Evolutionary conservation across 129 eudicot species (phyloP), one percentile per base, ranked within the genome.

Genomic region (Solidago caesia): DNA sequence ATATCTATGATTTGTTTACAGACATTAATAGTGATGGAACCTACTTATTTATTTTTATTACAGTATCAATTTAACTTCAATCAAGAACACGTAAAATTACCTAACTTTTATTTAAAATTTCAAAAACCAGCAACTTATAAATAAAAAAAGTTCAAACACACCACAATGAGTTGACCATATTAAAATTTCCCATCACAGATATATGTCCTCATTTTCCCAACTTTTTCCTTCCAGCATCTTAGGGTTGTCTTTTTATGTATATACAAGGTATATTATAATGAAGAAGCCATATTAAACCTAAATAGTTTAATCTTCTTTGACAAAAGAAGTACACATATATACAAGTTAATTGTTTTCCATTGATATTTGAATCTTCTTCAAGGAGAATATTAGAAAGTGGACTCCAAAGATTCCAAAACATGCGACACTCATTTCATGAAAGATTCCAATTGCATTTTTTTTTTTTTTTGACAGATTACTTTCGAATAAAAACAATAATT

Each of bases 171-270:
- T 71, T 71, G 75, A 71, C 75, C 47, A 16, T 71, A 41, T 39
- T 71, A 64, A 71, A 56, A 56, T 16, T n/a, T 55, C 39, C n/a
- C 39, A 39, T n/a, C 64, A 39, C 14, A 8, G 8, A 11, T 43
- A 39, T 39, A 15, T 71, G 43, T 71, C 66, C 43, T 56, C 49
- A 53, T 71, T 71, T 42, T 10, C 48, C 66, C 49, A 71, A 43
- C 75, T 16, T 71, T 56, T 71, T 57, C 75, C 16, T 71, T 43
- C 75, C 65, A 55, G 66, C 75, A 71, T 71, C 75, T 56, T 4
- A 16, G 75, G 75, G 66, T 56, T 71, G 66, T 71, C 49, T 9
- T 55, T 21, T 55, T 71, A 56, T 25, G 75, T 39, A 15, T 9
- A 7, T 10, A 33, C 2, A 53, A 39, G 11, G 4, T 39, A 52